Percentiles rank a stretch among this genome's conserved stretches.
These are phyloP conservation scores for Tricholomella constricta DNA, from an alignment of 768 basidiomycete species.

Conservation along the genomic window DNA sequence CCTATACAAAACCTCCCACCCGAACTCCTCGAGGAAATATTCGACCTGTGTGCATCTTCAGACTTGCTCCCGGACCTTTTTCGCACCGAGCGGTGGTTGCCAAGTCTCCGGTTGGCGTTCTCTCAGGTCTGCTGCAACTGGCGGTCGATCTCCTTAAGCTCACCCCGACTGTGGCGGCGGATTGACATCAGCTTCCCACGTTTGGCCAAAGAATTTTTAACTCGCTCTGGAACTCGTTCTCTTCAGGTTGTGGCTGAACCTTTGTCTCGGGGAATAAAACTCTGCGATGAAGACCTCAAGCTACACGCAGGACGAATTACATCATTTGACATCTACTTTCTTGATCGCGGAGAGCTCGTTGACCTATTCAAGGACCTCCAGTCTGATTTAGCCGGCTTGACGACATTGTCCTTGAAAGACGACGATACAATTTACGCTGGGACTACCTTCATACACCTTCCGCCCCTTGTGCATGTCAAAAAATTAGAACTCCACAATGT, in stretches of 20 bases:
- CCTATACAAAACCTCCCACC: conserved; percentile 7
- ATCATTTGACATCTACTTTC: conserved; percentile 12
- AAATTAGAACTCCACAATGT: conserved; percentile 6
- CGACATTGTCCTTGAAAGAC: no score
- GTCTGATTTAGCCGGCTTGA: no score
- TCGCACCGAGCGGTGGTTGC: no score
- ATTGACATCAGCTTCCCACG: conserved; percentile 6
- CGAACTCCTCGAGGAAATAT: conserved; percentile 10
- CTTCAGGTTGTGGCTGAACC: conserved; percentile 7
- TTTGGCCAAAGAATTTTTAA: conserved; percentile 10
- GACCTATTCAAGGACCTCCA: no score
- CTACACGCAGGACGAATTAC: conserved; percentile 3
- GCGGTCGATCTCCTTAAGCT: conserved; percentile 7
- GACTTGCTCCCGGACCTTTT: conserved; percentile 2
- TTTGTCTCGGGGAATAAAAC: conserved; percentile 2
- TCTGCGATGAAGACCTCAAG: conserved; percentile 4
- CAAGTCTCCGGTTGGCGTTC: conserved; percentile 11
- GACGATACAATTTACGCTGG: no score
- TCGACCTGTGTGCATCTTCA: conserved; percentile 6
- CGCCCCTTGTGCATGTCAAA: conserved; percentile 1
- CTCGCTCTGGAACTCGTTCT: conserved; percentile 3
- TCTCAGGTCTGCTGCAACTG: conserved; percentile 12
- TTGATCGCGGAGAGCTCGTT: no score
- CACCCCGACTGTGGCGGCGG: conserved; percentile 11
- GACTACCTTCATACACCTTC: conserved; percentile 1